Percentiles rank a stretch among this genome's conserved stretches.
Conservation (phyloP, 192 early-diverging fungal genomes). For the Coemansia sp. region DNA sequence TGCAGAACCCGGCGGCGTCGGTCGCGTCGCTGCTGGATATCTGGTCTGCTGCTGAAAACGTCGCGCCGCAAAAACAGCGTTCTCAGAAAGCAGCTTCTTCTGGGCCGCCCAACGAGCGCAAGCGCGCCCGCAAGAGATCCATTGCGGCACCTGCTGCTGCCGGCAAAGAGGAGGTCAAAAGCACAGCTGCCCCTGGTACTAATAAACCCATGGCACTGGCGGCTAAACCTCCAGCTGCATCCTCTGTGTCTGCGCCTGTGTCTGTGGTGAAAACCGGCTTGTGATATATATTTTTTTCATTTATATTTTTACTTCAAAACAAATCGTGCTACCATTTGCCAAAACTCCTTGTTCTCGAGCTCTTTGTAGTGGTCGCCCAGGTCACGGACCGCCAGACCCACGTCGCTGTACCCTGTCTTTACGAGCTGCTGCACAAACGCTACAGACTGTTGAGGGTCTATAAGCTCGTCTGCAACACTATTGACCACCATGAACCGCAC, state of each 20-base stretch:
- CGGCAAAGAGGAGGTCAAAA: neutral
- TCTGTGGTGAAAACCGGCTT: neutral
- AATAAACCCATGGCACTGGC: neutral
- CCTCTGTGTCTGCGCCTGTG: neutral
- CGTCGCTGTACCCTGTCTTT: slow-evolving; percentile 16
- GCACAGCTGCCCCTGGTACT: neutral
- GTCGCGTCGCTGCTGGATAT: slow-evolving; percentile 7
- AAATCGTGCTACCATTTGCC: slow-evolving; percentile 31
- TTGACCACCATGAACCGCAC: slow-evolving; percentile 65
- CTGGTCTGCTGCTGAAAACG: slow-evolving; percentile 20
- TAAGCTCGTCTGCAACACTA: slow-evolving; percentile 66
- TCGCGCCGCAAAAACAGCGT: neutral
- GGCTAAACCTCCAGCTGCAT: neutral
- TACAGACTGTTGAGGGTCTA: slow-evolving; percentile 60
- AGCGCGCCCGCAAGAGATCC: slow-evolving; percentile 6
- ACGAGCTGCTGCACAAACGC: slow-evolving; percentile 29
- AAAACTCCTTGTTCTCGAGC: slow-evolving; percentile 24
- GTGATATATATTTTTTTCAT: neutral
- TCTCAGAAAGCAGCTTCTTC: neutral
- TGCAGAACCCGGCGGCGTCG: slow-evolving; percentile 5
- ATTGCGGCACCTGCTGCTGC: neutral
- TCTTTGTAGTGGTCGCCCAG: slow-evolving; percentile 32
- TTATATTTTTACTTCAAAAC: slow-evolving; percentile 4
- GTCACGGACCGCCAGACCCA: slow-evolving; percentile 19
- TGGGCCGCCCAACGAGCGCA: slow-evolving; percentile 5